Evolutionary conservation across 306 rosid genomes (phyloP), one percentile per base, ranked within the genome.

Genomic region (Cicer cuneatum): DNA sequence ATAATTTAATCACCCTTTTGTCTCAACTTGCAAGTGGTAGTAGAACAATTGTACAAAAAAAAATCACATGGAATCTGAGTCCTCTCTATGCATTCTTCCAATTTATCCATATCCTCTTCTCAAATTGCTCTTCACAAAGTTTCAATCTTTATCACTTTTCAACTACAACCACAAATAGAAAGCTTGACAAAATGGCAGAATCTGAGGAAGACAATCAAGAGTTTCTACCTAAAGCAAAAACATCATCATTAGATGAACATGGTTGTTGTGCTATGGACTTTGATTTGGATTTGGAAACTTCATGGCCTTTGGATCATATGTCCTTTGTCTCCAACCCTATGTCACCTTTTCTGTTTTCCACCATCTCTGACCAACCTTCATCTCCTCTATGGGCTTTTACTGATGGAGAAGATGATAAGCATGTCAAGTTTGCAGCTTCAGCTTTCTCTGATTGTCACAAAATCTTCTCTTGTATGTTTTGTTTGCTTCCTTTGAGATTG

Each of bases 301-400:
- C 89, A 10, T 94, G 98, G 97, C 88, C 95, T 3, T 82, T 88
- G 82, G 95, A 94, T 83, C 91, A 85, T 82, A 79, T 85, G 66
- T 71, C 86, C 14, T 89, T 93, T 33, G 39, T 67, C n/a, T 72
- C 93, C 5, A 73, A 87, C 6, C 86, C 93, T 53, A 71, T 79
- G 74, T 88, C 98, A n/a, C 94, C 98, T 24, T 48, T 83, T 54
- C 47, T 83, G 15, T 72, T 88, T 76, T 59, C 86, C 4, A 63
- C 87, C 14, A 13, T 82, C 66, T 61, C 89, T 66, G 94, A 89
- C 39, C 94, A 83, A 67, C 90, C 84, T 21, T 76, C 21, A 7
- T 87, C 97, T 62, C 95, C 97, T 80, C 84, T 79, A 0, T 94
- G 96, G 98, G 83, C 63, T 40, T 88, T 86, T 54, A 52, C 83